These are phyloP conservation scores for Kuraishia hungarica DNA, from an alignment of 805 yeast species.

Conservation along the genomic window DNA sequence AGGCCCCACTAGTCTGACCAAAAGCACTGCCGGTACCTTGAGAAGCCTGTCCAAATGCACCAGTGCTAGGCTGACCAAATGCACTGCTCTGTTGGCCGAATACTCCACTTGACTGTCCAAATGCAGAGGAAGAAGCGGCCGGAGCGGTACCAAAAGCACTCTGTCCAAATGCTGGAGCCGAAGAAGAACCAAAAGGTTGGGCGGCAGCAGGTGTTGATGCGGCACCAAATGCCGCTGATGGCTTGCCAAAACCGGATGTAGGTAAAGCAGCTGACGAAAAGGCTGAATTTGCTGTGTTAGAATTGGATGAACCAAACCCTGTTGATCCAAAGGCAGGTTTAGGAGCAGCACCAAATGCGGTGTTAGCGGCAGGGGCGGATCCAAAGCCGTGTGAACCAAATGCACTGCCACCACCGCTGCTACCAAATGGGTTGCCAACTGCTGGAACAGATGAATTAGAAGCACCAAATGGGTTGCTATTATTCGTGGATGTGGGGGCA, in stretches of 20 bases:
- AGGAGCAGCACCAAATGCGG: neutral
- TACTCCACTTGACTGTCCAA: neutral
- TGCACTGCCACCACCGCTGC: conserved; percentile 5
- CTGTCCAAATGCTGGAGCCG: neutral
- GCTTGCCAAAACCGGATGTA: neutral
- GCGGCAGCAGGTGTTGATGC: neutral
- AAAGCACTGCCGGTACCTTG: neutral
- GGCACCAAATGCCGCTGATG: conserved; percentile 1
- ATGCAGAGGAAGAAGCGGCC: neutral
- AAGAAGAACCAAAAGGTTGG: neutral
- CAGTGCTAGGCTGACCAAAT: neutral
- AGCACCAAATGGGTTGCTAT: conserved; percentile 4
- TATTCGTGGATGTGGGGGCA: conserved; percentile 1
- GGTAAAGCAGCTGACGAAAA: neutral
- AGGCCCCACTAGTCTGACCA: neutral
- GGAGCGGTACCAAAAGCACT: neutral
- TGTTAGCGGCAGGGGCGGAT: conserved; percentile 2
- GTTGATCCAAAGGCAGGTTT: conserved; percentile 1
- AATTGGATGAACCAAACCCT: neutral
- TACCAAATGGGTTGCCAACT: conserved; percentile 1
- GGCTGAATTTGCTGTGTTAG: neutral
- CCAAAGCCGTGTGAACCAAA: conserved; percentile 11
- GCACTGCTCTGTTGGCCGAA: neutral
- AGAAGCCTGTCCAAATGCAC: neutral
- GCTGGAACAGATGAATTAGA: conserved; percentile 3